These are phyloP conservation scores for Auricularia sp. DNA, from an alignment of 768 basidiomycete genomes.

Conservation along the genomic window DNA sequence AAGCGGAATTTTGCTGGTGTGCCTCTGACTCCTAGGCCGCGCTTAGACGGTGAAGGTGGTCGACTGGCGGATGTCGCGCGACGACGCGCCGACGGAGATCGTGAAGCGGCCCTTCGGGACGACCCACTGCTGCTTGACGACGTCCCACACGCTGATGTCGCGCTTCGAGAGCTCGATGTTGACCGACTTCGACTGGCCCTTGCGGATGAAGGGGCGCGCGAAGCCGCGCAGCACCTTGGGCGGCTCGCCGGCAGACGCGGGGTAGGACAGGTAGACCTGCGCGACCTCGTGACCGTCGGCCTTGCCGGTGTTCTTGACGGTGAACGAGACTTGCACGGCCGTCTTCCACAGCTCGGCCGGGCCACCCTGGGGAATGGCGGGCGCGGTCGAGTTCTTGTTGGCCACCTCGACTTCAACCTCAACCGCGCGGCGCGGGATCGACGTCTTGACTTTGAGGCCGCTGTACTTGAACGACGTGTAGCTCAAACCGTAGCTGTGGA, in stretches of 20 bases:
- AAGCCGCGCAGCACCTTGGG: constrained; percentile 67
- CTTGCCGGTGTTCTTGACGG: constrained; percentile 54
- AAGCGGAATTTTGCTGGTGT: too few relatives aligned
- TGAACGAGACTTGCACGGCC: constrained; percentile 51
- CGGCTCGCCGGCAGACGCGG: constrained; percentile 52
- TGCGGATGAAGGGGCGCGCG: constrained; percentile 41
- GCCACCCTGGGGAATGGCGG: constrained; percentile 3
- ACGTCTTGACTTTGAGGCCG: constrained; percentile 35
- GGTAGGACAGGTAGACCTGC: constrained; percentile 68
- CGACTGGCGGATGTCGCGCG: constrained; percentile 9
- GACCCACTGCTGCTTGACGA: constrained; percentile 61
- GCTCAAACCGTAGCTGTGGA: constrained; percentile 53
- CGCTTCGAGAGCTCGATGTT: constrained; percentile 55
- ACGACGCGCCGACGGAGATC: constrained; percentile 44
- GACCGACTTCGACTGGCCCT: constrained; percentile 38
- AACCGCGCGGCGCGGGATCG: constrained; percentile 7
- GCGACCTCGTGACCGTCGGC: constrained; percentile 62
- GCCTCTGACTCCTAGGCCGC: not conserved
- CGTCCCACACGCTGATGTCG: constrained; percentile 72
- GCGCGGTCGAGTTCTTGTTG: constrained; percentile 13
- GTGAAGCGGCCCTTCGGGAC: constrained; percentile 53
- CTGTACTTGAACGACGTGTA: constrained; percentile 77
- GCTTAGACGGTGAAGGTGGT: not conserved
- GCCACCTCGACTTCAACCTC: constrained; percentile 31
- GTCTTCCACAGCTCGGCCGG: constrained; percentile 54